Percentiles rank a stretch among this genome's conserved stretches.
Evolutionary conservation across 805 yeast species (phyloP).

Genomic region (Candida dajiaensis): DNA sequence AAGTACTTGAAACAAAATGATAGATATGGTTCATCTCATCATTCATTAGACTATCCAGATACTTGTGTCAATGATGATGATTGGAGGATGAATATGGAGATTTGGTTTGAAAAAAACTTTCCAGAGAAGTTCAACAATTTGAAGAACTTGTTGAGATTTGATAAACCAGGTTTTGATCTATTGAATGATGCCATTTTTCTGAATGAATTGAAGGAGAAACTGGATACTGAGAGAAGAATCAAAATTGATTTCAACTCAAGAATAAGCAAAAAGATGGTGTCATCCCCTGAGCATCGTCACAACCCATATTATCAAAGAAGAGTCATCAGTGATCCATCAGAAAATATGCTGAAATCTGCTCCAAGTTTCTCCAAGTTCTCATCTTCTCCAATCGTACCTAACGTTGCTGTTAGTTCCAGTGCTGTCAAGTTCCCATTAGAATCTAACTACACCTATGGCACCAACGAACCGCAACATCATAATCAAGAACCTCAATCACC

Average conservation of each 20-base stretch:
- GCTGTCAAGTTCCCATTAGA: slow-evolving; percentile 2
- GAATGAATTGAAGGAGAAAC: slow-evolving; percentile 22
- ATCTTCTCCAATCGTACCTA: slow-evolving; percentile 12
- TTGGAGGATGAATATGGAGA: slow-evolving; percentile 38
- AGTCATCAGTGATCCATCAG: slow-evolving; percentile 9
- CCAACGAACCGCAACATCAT: neutral
- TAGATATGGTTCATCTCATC: slow-evolving; percentile 12
- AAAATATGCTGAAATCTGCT: slow-evolving; percentile 6
- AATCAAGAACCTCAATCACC: slow-evolving; percentile 2
- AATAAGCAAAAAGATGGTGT: slow-evolving; percentile 25
- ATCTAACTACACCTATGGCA: slow-evolving; percentile 8
- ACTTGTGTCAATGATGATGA: slow-evolving; percentile 35
- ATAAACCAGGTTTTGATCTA: slow-evolving; percentile 25
- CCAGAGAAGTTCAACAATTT: slow-evolving; percentile 33
- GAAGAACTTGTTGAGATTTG: slow-evolving; percentile 29
- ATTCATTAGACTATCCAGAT: slow-evolving; percentile 24
- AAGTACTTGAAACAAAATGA: slow-evolving; percentile 17
- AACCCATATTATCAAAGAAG: slow-evolving; percentile 10
- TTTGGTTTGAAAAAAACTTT: slow-evolving; percentile 36
- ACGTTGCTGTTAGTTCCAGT: slow-evolving; percentile 3
- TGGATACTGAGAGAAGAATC: slow-evolving; percentile 15
- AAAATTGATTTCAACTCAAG: slow-evolving; percentile 25
- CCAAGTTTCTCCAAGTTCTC: slow-evolving; percentile 4
- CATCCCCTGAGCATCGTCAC: slow-evolving; percentile 6
- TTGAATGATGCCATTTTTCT: slow-evolving; percentile 23